These are phyloP conservation scores for Ormosia semicastrata DNA, from an alignment of 306 rosid species.

Conservation along the genomic window DNA sequence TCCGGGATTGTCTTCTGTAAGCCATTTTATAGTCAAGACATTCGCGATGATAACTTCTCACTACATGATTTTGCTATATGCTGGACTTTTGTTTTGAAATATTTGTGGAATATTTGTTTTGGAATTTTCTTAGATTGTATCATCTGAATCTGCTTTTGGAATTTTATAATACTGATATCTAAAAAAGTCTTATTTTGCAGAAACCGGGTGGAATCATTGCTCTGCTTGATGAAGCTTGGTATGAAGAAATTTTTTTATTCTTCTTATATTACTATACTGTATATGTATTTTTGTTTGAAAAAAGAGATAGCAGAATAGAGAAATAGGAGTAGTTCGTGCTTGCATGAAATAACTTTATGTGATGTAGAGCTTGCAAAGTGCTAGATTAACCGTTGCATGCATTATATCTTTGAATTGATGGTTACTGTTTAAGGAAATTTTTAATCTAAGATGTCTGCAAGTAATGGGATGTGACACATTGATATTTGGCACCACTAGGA, in stretches of 20 bases:
- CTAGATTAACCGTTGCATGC: background rate
- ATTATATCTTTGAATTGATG: constrained; percentile 16
- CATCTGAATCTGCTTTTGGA: constrained; percentile 14
- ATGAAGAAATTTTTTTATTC: constrained; percentile 42
- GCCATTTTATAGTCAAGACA: background rate
- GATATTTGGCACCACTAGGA: constrained; percentile 4
- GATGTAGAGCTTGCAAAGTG: constrained; percentile 4
- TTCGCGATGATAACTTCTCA: background rate
- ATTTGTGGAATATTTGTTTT: constrained; percentile 12
- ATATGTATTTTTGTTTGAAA: constrained; percentile 9
- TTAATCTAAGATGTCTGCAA: background rate
- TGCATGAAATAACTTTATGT: constrained; percentile 15
- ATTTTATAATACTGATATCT: constrained; percentile 3
- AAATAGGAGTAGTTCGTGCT: background rate
- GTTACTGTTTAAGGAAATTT: background rate
- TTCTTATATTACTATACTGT: background rate
- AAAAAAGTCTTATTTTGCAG: constrained; percentile 46
- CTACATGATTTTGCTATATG: background rate
- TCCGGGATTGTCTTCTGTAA: background rate
- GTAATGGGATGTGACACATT: constrained; percentile 15
- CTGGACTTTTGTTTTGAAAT: constrained; percentile 15
- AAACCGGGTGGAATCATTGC: constrained; percentile 91
- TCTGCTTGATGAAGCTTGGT: constrained; percentile 98
- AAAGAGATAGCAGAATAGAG: constrained; percentile 10
- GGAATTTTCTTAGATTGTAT: background rate